Percentiles rank a stretch among this genome's conserved stretches.
These are phyloP conservation scores for Sugiyamaella japonica DNA, from an alignment of 1,139 yeast species.

Conservation along the genomic window DNA sequence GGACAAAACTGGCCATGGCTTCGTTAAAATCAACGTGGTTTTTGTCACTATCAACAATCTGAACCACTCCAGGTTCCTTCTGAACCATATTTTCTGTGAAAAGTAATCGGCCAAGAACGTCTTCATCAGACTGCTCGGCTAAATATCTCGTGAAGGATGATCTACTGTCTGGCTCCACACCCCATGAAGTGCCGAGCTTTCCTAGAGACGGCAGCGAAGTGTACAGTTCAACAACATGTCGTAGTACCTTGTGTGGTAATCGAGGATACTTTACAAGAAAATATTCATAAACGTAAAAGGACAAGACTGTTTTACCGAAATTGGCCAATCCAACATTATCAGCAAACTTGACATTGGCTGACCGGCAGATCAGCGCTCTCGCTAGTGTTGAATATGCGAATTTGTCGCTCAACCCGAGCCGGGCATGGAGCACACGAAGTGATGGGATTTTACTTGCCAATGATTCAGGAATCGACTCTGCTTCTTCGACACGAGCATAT, in stretches of 20 bases:
- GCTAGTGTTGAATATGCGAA: slow-evolving; percentile 71
- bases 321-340: slow-evolving; percentile 79
- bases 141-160: slow-evolving; percentile 67
- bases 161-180: slow-evolving; percentile 73
- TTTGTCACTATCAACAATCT: slow-evolving; percentile 39
- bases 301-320: slow-evolving; percentile 75
- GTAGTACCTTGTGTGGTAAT: slow-evolving; percentile 75
- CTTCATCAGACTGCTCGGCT: slow-evolving; percentile 63
- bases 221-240: slow-evolving; percentile 71
- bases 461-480: slow-evolving; percentile 39
- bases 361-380: slow-evolving; percentile 67
- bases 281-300: slow-evolving; percentile 74
- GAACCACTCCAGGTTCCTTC: slow-evolving; percentile 48
- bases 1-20: slow-evolving; percentile 52
- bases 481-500: slow-evolving; percentile 26
- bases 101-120: slow-evolving; percentile 39
- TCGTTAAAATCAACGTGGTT: slow-evolving; percentile 40
- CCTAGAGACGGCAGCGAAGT: slow-evolving; percentile 65
- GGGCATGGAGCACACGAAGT: slow-evolving; percentile 74
- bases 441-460: slow-evolving; percentile 63
- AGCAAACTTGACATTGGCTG: slow-evolving; percentile 48
- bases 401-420: slow-evolving; percentile 50
- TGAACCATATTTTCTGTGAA: slow-evolving; percentile 33
- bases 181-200: slow-evolving; percentile 74
- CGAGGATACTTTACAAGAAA: slow-evolving; percentile 81